A percentile compares a stretch with the other conserved stretches of the same genome.
Evolutionary conservation across 208 protist species (phyloP).

Genomic region (Crithidia brevicula): DNA sequence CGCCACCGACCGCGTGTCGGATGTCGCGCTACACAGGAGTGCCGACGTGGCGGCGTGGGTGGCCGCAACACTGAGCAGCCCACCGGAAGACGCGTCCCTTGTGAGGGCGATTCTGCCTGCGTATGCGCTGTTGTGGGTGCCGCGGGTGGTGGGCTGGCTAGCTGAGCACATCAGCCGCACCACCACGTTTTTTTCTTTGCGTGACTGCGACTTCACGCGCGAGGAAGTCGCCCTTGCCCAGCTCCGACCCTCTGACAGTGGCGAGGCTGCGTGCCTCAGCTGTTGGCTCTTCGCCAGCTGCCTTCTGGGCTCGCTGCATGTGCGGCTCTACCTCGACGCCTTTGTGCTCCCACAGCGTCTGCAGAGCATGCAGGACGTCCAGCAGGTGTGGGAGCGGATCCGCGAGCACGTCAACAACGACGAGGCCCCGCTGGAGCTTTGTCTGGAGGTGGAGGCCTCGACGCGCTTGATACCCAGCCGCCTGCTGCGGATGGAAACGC

Average conservation of each 20-base stretch:
- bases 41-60: conserved; percentile 1
- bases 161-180: conserved; percentile 13
- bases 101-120: conserved; percentile 17
- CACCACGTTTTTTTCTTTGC: conserved; percentile 3
- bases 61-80: background rate
- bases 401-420: background rate
- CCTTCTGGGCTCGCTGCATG: conserved; percentile 21
- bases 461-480: conserved; percentile 14
- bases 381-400: conserved; percentile 9
- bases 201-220: conserved; percentile 5
- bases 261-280: conserved; percentile 15
- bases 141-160: conserved; percentile 29
- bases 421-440: background rate
- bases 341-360: conserved; percentile 14
- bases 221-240: conserved; percentile 7
- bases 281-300: conserved; percentile 33
- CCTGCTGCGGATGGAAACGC: conserved; percentile 20
- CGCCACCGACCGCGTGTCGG: conserved; percentile 8
- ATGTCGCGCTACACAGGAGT: conserved; percentile 6
- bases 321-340: conserved; percentile 22
- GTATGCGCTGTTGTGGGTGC: conserved; percentile 34
- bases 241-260: background rate
- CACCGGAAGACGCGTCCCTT: background rate
- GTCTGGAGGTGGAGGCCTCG: conserved; percentile 6
- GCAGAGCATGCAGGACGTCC: conserved; percentile 7